Conservation (phyloP, 129 eudicot genomes). For the Centella asiatica region DNA sequence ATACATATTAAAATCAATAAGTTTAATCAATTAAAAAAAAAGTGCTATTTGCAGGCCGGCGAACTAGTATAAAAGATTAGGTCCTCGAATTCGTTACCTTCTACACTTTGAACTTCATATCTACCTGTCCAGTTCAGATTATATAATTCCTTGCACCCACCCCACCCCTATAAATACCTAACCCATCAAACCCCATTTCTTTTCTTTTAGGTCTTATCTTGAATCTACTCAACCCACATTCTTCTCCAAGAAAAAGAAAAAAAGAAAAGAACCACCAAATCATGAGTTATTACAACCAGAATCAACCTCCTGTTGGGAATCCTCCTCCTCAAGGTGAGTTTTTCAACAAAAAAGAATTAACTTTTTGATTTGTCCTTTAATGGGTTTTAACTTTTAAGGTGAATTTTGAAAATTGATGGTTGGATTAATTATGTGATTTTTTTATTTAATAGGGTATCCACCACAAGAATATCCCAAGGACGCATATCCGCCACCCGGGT, state of each 20-base stretch:
- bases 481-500: conserved; percentile 55
- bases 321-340: conserved; percentile 74
- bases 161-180: no score
- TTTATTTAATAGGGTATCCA: conserved; percentile 58
- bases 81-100: no score
- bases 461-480: conserved; percentile 69
- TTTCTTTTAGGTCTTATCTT: no score
- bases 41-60: no score
- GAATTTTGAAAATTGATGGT: not conserved
- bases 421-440: not conserved
- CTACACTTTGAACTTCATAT: no score
- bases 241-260: no score
- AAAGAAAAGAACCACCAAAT: not conserved
- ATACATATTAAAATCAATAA: no score
- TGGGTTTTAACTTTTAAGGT: not conserved
- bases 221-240: not conserved
- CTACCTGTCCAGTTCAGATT: no score
- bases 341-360: not conserved
- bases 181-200: no score
- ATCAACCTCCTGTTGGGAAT: conserved; percentile 68
- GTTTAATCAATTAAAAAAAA: no score
- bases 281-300: conserved; percentile 87
- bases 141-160: no score
- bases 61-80: no score
- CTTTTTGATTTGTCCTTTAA: not conserved